Evolutionary conservation across 2,329 filamentous ascomycete species (phyloP), one percentile per base, ranked within the genome.

Genomic region (Verticillium zaregamsianum): DNA sequence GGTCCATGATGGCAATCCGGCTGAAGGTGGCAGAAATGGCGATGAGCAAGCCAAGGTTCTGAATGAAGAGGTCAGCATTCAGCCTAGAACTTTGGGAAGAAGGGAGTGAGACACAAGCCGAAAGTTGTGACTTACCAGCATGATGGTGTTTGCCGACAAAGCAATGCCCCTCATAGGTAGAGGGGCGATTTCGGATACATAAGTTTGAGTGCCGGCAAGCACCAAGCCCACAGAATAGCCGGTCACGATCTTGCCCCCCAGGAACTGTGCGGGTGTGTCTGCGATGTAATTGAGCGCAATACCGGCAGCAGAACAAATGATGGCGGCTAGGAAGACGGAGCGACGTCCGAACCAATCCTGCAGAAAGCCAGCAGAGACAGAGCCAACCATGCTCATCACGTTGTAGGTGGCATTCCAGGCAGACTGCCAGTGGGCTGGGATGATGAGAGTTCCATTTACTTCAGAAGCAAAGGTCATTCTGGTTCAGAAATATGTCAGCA

Each of bases 381-480:
- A 64, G n/a, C 67, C 67, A 7, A 68, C 32, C 59, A 66, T 62
- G 58, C 62, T 68, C 61, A 63, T 64, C 23, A 65, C 61, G 54
- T 68, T 66, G 58, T 65, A 66, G 52, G 59, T 61, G 15, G 66
- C 66, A 59, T 64, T 69, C 67, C 67, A 69, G 32, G 62, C 62
- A 14, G 66, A 66, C 37, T 69, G 66, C 67, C 67, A 69, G 55
- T 64, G 62, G 57, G 67, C 67, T 8, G 67, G 66, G 28, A 69
- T 67, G 8, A 66, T 65, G n/a, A 64, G 61, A 20, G 39, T 35
- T 55, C 65, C 65, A 40, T 66, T 66, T 57, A 66, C 62, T 33
- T 64, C 64, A 35, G 61, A 59, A 14, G 65, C 65, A 49, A 66
- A 66, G 3, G 62, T 66, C 63, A 59, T 66, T 28, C 62, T 64